phyloP scores from a whole-genome alignment of 2,329 filamentous ascomycete genomes.

The Calonectria pseudoturangicola region DNA sequence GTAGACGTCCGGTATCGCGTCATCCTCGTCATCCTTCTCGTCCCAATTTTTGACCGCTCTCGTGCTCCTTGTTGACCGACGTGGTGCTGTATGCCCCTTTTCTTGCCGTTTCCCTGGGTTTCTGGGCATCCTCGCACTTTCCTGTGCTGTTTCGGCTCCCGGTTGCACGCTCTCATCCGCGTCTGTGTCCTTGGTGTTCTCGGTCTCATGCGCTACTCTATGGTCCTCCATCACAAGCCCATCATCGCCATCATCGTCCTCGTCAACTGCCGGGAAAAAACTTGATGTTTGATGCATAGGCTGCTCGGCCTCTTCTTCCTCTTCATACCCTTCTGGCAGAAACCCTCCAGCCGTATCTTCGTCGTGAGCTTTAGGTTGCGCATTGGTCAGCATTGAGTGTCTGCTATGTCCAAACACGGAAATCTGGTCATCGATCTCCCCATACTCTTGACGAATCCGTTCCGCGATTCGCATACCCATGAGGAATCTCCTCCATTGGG shows the following conservation, averaged over 20 bases:
- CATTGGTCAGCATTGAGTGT: constrained; percentile 37
- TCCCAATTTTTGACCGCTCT: constrained; percentile 39
- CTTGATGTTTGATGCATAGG: constrained; percentile 61
- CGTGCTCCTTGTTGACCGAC: constrained; percentile 47
- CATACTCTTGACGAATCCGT: constrained; percentile 85
- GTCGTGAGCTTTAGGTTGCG: constrained; percentile 57
- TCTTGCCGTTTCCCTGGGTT: neutral
- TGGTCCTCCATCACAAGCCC: constrained; percentile 60
- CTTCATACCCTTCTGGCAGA: constrained; percentile 73
- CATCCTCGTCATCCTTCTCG: constrained; percentile 39
- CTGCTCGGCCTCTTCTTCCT: constrained; percentile 60
- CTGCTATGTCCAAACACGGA: constrained; percentile 73
- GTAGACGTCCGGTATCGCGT: constrained; percentile 41
- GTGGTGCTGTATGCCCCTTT: constrained; percentile 26
- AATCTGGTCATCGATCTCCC: constrained; percentile 72
- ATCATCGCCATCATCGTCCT: constrained; percentile 62
- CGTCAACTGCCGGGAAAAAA: constrained; percentile 69
- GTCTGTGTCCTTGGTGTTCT: neutral
- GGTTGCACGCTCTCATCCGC: constrained; percentile 7
- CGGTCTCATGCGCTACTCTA: neutral
- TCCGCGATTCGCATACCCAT: constrained; percentile 90
- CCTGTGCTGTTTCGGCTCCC: constrained; percentile 9
- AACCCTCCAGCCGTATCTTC: constrained; percentile 78
- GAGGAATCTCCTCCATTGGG: constrained; percentile 89
- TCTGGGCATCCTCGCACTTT: neutral